These are phyloP conservation scores for Poterioochromonas sp. DNA, from an alignment of 352 stramenopile genomes.

Conservation along the genomic window DNA sequence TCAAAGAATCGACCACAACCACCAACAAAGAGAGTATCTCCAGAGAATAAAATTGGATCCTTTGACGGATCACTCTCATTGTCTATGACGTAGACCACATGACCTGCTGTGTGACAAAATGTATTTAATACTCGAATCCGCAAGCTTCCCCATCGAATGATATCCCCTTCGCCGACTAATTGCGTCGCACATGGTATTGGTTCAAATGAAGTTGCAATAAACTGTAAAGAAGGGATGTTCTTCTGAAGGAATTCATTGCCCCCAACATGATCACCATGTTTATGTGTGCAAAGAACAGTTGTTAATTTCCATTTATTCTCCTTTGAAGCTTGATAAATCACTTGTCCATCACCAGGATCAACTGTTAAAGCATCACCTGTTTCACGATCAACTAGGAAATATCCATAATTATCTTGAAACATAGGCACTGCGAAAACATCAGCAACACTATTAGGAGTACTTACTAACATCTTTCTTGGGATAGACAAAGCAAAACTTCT, in stretches of 20 bases:
- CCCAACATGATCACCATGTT: conserved; percentile 74
- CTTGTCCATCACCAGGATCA: conserved; percentile 69
- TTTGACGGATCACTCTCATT: conserved; percentile 22
- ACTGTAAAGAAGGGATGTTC: conserved; percentile 46
- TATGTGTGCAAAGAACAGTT: conserved; percentile 74
- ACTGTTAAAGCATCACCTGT: conserved; percentile 61
- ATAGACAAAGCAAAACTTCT: too few relatives aligned
- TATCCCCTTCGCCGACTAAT: conserved; percentile 58
- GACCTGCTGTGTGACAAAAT: conserved; percentile 76
- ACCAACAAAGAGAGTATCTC: conserved; percentile 78
- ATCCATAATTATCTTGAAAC: conserved; percentile 79
- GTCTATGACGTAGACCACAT: conserved; percentile 54
- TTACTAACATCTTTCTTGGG: too few relatives aligned
- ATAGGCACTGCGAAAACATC: conserved; percentile 49
- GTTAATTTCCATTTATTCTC: conserved; percentile 51
- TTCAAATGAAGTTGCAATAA: conserved; percentile 55
- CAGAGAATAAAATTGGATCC: conserved; percentile 66
- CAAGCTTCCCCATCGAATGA: conserved; percentile 51
- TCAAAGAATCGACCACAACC: conserved; percentile 73
- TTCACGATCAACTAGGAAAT: conserved; percentile 51
- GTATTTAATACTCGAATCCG: conserved; percentile 57
- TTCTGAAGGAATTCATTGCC: conserved; percentile 63
- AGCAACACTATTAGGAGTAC: too few relatives aligned
- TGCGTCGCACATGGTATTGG: conserved; percentile 48
- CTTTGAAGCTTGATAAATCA: conserved; percentile 48